Evolutionary conservation across 2,329 filamentous ascomycete species (phyloP), one percentile per base, ranked within the genome.

Genomic region (Lecanosticta acicola): DNA sequence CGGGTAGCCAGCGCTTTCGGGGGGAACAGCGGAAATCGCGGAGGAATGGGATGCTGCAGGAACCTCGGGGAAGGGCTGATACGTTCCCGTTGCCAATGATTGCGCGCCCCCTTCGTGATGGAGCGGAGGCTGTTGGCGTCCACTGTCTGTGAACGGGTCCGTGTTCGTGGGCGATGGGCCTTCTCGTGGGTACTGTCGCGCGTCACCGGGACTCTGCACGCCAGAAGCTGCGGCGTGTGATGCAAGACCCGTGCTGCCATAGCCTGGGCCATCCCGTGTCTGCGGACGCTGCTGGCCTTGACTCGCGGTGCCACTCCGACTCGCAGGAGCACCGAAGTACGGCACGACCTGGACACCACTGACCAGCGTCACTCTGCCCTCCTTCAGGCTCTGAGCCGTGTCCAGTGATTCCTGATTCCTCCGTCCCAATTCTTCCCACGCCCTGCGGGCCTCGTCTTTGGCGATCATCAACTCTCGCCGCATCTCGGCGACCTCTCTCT

Each of bases 281-380:
- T 60, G 57, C 11, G 66, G 65, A 29, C 68, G 60, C 11, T 36
- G 42, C 33, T 48, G 49, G 10, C 53, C 48, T 43, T 70, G 72
- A 9, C 68, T 67, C 37, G 66, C 67, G 53, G 72, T 75, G 17
- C 67, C 71, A 39, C 57, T 61, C 17, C 62, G 46, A 43, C 57
- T 61, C 5, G 57, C 54, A 11, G 51, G 49, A 13, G 55, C 59
- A 38, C 56, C 59, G 39, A 58, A 61, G 50, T 61, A 62, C 4
- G 93, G 93, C 14, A 97, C 87, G 10, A 98, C 93, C 62, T 96
- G 90, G 10, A 97, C 88, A 34, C 91, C 91, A 39, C 90, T 89
- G 7, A 98, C 86, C 39, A 94, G 75, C 1, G 89, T 96, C 11
- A 91, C 87, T 49, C 89, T 82, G 4, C 93, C 93, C 52, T 86